Percentiles rank a stretch among this genome's conserved stretches.
Conservation (phyloP, 2,329 filamentous ascomycete genomes). For the Gnomoniopsis sp. region DNA sequence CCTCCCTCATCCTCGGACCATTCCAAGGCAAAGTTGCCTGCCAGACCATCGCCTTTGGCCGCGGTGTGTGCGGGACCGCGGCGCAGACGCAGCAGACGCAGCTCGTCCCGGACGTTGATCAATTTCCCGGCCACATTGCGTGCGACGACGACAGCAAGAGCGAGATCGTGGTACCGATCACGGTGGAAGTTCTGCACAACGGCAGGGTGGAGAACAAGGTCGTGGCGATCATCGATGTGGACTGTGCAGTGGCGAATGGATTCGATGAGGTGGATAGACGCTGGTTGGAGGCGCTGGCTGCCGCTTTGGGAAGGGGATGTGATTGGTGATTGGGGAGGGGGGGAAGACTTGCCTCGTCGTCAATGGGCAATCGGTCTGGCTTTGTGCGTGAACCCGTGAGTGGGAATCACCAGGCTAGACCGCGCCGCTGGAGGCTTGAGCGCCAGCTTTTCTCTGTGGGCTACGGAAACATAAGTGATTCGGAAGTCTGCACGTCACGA, state of each 20-base stretch:
- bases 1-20: slow-evolving; percentile 69
- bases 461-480: no score
- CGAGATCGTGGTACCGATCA: slow-evolving; percentile 77
- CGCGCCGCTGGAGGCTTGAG: no score
- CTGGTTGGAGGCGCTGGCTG: slow-evolving; percentile 64
- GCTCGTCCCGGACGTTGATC: slow-evolving; percentile 66
- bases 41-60: slow-evolving; percentile 70
- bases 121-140: slow-evolving; percentile 77
- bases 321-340: slow-evolving; percentile 52
- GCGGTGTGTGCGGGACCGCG: slow-evolving; percentile 73
- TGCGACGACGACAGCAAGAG: slow-evolving; percentile 74
- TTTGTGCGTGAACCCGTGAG: background rate
- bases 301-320: slow-evolving; percentile 55
- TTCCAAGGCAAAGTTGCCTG: slow-evolving; percentile 81
- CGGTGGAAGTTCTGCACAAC: slow-evolving; percentile 32
- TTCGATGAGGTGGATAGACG: slow-evolving; percentile 67
- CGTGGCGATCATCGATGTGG: slow-evolving; percentile 62
- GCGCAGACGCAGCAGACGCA: slow-evolving; percentile 60
- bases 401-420: no score
- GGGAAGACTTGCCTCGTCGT: slow-evolving; percentile 20
- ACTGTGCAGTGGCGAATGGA: slow-evolving; percentile 64
- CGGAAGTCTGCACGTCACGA: no score
- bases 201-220: slow-evolving; percentile 38
- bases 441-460: no score
- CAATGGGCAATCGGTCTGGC: background rate